A percentile compares a stretch with the other conserved stretches of the same genome.
phyloP scores from a whole-genome alignment of 139 green algal genomes.

The Micromonas pusilla region DNA sequence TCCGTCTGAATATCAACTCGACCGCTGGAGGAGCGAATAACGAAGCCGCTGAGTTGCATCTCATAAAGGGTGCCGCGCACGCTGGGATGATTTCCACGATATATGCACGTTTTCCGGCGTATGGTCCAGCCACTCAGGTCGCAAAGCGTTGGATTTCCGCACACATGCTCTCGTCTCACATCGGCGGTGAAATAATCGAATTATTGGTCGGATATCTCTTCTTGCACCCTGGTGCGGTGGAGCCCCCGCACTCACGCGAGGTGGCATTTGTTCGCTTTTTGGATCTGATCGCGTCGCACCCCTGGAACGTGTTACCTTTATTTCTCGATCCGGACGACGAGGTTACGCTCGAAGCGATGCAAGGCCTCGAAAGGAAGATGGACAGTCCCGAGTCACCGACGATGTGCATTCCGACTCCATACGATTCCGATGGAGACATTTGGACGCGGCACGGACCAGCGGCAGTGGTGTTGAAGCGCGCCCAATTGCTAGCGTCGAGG shows the following conservation, averaged over 20 bases:
- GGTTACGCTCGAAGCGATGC: not conserved
- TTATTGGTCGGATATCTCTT: not conserved
- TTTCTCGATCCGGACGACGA: conserved; percentile 15
- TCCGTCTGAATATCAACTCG: conserved; percentile 8
- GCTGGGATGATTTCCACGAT: conserved; percentile 8
- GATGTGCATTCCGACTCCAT: conserved; percentile 14
- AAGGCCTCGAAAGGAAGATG: not conserved
- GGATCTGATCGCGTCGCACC: conserved; percentile 6
- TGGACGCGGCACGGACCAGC: not conserved
- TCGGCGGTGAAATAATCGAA: conserved; percentile 10
- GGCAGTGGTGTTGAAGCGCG: conserved; percentile 6
- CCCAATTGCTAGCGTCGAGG: not conserved
- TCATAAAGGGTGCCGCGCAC: not conserved
- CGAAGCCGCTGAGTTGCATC: not conserved
- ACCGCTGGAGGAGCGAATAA: not conserved
- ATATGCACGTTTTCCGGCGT: conserved; percentile 8
- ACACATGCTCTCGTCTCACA: conserved; percentile 23
- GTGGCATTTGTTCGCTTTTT: conserved; percentile 21
- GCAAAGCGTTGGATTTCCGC: conserved; percentile 3
- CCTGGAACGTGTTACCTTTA: not conserved
- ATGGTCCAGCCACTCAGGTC: not conserved
- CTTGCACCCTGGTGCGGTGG: not conserved
- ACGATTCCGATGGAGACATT: not conserved
- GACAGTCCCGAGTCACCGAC: not conserved
- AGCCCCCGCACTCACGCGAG: conserved; percentile 7